phyloP scores from a whole-genome alignment of 768 basidiomycete species.

The Glaciozyma martinii region DNA sequence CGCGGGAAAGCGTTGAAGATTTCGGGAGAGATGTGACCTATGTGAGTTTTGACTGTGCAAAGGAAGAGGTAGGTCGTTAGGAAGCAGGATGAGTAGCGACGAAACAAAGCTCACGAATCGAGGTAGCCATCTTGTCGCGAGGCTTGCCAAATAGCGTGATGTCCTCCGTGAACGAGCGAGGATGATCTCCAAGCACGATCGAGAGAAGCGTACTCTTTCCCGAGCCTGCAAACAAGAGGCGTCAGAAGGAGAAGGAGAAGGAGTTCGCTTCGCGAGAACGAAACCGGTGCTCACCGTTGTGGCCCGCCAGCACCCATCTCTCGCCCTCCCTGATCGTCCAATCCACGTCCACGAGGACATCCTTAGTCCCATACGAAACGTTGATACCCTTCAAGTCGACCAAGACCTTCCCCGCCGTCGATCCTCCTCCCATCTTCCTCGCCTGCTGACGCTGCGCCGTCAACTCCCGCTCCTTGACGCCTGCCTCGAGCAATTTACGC shows the following conservation, averaged over 20 bases:
- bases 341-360: slow-evolving; percentile 55
- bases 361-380: slow-evolving; percentile 54
- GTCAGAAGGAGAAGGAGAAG: neutral
- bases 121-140: slow-evolving; percentile 59
- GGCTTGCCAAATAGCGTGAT: slow-evolving; percentile 56
- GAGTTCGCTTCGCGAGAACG: slow-evolving; percentile 15
- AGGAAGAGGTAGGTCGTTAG: neutral
- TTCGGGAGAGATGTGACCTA: slow-evolving; percentile 81
- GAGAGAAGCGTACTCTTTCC: slow-evolving; percentile 92
- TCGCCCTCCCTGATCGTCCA: slow-evolving; percentile 79
- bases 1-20: slow-evolving; percentile 79
- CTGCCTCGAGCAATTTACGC: slow-evolving; percentile 4
- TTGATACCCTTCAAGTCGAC: slow-evolving; percentile 59
- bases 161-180: slow-evolving; percentile 76
- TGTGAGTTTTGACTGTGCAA: slow-evolving; percentile 50
- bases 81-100: too few relatives aligned
- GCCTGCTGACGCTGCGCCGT: neutral
- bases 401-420: slow-evolving; percentile 39
- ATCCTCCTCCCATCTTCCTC: neutral
- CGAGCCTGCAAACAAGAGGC: slow-evolving; percentile 50
- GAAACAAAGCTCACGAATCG: slow-evolving; percentile 32
- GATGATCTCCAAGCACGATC: slow-evolving; percentile 85
- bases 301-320: slow-evolving; percentile 80
- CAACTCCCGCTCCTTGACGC: neutral
- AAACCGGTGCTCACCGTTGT: too few relatives aligned